Percentiles rank a stretch among this genome's conserved stretches.
Conservation (phyloP, 2,329 filamentous ascomycete species). For the Fusarium decemcellulare region DNA sequence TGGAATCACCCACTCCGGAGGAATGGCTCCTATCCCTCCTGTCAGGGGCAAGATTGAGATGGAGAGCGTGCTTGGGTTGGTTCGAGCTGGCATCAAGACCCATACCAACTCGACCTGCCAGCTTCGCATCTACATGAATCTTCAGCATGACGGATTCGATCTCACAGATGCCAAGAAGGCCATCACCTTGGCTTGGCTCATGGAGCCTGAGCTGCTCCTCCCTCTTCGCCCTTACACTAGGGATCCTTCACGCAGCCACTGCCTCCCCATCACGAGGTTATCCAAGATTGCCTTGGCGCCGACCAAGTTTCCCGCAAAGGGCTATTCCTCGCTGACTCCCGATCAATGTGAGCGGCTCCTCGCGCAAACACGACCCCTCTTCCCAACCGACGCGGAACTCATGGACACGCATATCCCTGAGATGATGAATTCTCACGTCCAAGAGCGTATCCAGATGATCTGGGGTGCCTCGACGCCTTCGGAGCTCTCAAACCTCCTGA, state of each 20-base stretch:
- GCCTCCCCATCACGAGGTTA: constrained; percentile 18
- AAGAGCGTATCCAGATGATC: constrained; percentile 33
- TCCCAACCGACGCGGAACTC: background rate
- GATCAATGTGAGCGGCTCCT: constrained; percentile 6
- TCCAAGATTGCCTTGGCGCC: constrained; percentile 21
- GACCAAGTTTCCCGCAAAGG: constrained; percentile 3
- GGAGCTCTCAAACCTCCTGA: constrained; percentile 21
- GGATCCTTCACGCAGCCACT: constrained; percentile 4
- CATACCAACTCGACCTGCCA: constrained; percentile 46
- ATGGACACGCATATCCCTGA: constrained; percentile 23
- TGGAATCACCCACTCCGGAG: background rate
- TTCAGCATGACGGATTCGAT: constrained; percentile 21
- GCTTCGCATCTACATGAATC: constrained; percentile 20
- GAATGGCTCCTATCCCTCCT: background rate
- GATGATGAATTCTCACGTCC: constrained; percentile 13
- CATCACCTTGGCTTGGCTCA: constrained; percentile 28
- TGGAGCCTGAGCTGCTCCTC: constrained; percentile 29
- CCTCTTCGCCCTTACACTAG: constrained; percentile 13
- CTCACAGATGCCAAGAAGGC: constrained; percentile 29
- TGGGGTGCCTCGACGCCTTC: constrained; percentile 15
- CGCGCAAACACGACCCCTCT: constrained; percentile 2
- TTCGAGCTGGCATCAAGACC: constrained; percentile 35
- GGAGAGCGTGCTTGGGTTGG: constrained; percentile 10
- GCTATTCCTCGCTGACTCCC: background rate
- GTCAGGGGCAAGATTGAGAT: constrained; percentile 17